phyloP scores from a whole-genome alignment of 1,284 basidiomycete genomes.

The Tausonia pullulans region DNA sequence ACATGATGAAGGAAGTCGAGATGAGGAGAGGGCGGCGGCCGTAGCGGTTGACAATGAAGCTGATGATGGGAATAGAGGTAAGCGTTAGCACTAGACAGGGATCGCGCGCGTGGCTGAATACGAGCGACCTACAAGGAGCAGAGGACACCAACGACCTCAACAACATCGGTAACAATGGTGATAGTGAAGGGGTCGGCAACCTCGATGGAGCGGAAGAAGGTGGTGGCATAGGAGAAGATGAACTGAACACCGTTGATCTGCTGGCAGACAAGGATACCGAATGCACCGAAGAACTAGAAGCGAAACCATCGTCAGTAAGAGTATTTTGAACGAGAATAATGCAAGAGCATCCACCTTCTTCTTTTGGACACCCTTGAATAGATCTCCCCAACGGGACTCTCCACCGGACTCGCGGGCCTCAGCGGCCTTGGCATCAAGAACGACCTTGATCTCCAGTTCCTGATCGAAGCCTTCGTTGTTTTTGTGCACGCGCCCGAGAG shows the following conservation, averaged over 20 bases:
- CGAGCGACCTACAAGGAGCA: conserved; percentile 1
- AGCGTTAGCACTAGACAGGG: too few species aligned
- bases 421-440: conserved; percentile 35
- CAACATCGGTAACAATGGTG: conserved; percentile 31
- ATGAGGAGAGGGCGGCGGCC: conserved; percentile 37
- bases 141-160: conserved; percentile 36
- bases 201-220: conserved; percentile 31
- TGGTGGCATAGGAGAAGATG: conserved; percentile 23
- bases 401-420: conserved; percentile 30
- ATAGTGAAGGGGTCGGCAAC: conserved; percentile 35
- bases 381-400: conserved; percentile 32
- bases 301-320: background rate
- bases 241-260: conserved; percentile 31
- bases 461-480: conserved; percentile 31
- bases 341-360: conserved; percentile 9
- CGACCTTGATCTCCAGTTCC: conserved; percentile 30
- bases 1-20: conserved; percentile 35
- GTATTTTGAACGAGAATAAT: too few species aligned
- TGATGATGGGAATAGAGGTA: conserved; percentile 24
- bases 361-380: conserved; percentile 25
- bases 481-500: conserved; percentile 34
- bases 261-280: conserved; percentile 36
- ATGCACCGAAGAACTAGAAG: conserved; percentile 32
- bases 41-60: conserved; percentile 38
- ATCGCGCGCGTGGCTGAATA: too few species aligned